Evolutionary conservation across 495 filamentous ascomycete species (phyloP).

Genomic region (Pyrenula aspistea): DNA sequence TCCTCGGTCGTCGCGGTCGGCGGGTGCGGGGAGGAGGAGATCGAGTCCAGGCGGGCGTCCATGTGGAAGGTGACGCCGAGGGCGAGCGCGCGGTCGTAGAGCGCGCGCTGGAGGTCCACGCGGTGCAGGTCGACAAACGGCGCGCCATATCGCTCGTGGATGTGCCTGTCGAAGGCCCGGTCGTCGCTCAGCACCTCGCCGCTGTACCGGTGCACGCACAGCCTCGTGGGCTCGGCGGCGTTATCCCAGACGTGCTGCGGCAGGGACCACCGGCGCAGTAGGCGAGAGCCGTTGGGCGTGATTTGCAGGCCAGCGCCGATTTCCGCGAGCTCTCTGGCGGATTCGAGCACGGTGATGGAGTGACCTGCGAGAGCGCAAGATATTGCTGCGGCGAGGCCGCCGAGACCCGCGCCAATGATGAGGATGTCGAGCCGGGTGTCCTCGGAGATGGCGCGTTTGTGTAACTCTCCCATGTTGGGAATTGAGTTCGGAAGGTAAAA

Average conservation of each 20-base stretch:
- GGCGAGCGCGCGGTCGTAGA: slow-evolving; percentile 36
- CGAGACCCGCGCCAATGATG: slow-evolving; percentile 52
- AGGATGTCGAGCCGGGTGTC: slow-evolving; percentile 16
- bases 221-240: slow-evolving; percentile 37
- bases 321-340: slow-evolving; percentile 47
- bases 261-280: slow-evolving; percentile 42
- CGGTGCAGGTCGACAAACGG: slow-evolving; percentile 50
- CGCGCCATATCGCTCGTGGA: slow-evolving; percentile 28
- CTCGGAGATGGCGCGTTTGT: neutral
- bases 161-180: slow-evolving; percentile 27
- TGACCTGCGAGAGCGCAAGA: slow-evolving; percentile 47
- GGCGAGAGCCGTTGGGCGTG: slow-evolving; percentile 42
- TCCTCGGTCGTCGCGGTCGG: slow-evolving; percentile 15
- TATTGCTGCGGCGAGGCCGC: slow-evolving; percentile 54
- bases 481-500: too few species aligned
- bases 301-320: slow-evolving; percentile 41
- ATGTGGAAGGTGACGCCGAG: slow-evolving; percentile 40
- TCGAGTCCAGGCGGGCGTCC: slow-evolving; percentile 25
- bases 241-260: slow-evolving; percentile 16
- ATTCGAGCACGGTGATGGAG: slow-evolving; percentile 48
- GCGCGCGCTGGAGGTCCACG: slow-evolving; percentile 40
- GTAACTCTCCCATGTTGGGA: neutral
- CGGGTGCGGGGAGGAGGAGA: slow-evolving; percentile 23
- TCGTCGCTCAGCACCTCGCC: slow-evolving; percentile 40
- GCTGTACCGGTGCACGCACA: slow-evolving; percentile 47